These are phyloP conservation scores for Canna indica DNA, from an alignment of 176 grass and related monocot genomes.

Conservation along the genomic window DNA sequence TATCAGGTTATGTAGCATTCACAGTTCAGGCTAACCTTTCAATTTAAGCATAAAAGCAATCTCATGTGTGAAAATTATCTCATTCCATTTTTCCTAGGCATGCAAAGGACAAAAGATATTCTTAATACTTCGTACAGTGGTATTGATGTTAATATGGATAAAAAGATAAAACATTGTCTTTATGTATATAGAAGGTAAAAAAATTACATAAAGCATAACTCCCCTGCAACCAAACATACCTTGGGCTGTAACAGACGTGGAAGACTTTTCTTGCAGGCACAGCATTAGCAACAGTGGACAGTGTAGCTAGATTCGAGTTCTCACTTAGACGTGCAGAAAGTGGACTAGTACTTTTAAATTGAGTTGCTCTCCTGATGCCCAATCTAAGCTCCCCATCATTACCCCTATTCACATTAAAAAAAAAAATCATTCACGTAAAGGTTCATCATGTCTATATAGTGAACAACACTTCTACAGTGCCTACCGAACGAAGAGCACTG, in stretches of 20 bases:
- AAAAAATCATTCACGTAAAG: not conserved
- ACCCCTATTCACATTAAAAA: conserved; percentile 31
- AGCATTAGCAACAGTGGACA: conserved; percentile 37
- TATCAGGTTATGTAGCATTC: not conserved
- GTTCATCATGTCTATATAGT: not conserved
- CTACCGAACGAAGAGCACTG: conserved; percentile 83
- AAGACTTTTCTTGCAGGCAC: conserved; percentile 53
- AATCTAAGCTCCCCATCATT: conserved; percentile 76
- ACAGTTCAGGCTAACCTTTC: not conserved
- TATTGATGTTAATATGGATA: too few relatives aligned
- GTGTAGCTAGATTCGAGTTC: conserved; percentile 24
- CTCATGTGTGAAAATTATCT: not conserved
- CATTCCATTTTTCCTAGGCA: not conserved
- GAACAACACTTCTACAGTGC: not conserved
- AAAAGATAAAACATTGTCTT: too few relatives aligned
- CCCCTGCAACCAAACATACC: conserved; percentile 27
- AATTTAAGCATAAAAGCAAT: not conserved
- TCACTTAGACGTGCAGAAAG: conserved; percentile 26
- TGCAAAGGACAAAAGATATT: not conserved
- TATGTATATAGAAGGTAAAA: too few relatives aligned
- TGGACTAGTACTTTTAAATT: conserved; percentile 43
- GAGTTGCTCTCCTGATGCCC: conserved; percentile 71
- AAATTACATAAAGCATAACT: too few relatives aligned
- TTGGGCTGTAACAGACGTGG: conserved; percentile 76
- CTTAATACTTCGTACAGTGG: not conserved